Evolutionary conservation across 352 stramenopile genomes (phyloP), one percentile per base, ranked within the genome.

Genomic region (Phytopythium sindhum): DNA sequence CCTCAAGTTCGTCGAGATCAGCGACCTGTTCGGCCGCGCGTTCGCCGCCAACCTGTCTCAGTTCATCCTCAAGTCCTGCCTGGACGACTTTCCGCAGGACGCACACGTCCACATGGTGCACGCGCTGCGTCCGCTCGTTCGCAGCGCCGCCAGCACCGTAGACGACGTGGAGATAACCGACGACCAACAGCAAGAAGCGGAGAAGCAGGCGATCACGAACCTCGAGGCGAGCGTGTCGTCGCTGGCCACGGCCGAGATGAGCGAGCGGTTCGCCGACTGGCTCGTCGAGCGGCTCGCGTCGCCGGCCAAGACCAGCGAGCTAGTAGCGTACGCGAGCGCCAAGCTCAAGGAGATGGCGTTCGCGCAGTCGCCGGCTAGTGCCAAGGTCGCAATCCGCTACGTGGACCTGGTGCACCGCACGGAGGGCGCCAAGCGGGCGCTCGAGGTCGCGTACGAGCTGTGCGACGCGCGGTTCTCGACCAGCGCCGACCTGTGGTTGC

Each of bases 321-420:
- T 90, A 33, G 71, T 89, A 17, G 71, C 81, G 26, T 89, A 88
- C 60, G 75, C 84, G 0, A 61, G 68, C 8, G 75, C 65, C 57
- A 88, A 86, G 57, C 69, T 92, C 11, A 78, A 80, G 67, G 66
- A 88, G 24, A 75, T 86, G 39, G 75, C 67, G 8, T 69, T 77
- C 19, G 61, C 62, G 19, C 54, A 65, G 39, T 28, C 39, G 1
- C 73, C 67, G 44, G 64, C 57, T 60, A 56, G 69, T 57, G 63
- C 63, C 11, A 52, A 60, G 0, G 66, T 91, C 48, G 77, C 69
- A 17, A 73, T 80, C 28, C 77, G 77, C 60, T 90, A 82, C 61
- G 69, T 92, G 9, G 86, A 95, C 60, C 76, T 92, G 57, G 81
- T 90, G 42, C 80, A 90, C 42, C 86, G 86, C 23, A 89, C 73